Percentiles rank a stretch among this genome's conserved stretches.
Conservation (phyloP, 345 rosid species). For the Camelina hispida region DNA sequence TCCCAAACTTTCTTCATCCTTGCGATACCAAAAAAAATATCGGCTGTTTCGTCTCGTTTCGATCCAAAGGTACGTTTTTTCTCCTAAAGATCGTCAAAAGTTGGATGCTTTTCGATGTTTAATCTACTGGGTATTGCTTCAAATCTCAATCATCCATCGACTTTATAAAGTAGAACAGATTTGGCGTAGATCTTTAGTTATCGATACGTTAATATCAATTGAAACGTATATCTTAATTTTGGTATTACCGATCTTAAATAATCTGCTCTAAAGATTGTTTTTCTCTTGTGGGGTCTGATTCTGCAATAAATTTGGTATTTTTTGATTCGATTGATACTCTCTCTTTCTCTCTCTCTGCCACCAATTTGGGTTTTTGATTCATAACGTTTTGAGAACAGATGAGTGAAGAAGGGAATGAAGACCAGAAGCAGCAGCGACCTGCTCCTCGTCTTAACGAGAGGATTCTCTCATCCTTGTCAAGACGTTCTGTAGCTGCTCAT, state of each 20-base stretch:
- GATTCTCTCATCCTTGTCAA: constrained; percentile 91
- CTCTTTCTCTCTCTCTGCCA: background rate
- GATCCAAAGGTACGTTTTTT: constrained; percentile 33
- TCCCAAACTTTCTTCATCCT: constrained; percentile 21
- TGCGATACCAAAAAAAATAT: background rate
- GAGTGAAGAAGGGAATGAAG: constrained; percentile 49
- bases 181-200: constrained; percentile 22
- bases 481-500: constrained; percentile 98
- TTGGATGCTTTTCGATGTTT: constrained; percentile 21
- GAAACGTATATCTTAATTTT: background rate
- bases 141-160: constrained; percentile 15
- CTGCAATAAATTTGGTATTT: constrained; percentile 3
- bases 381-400: constrained; percentile 35
- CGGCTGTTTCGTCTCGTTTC: background rate
- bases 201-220: background rate
- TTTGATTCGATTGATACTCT: constrained; percentile 16
- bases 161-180: background rate
- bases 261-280: background rate
- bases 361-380: background rate
- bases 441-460: constrained; percentile 82
- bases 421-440: constrained; percentile 40
- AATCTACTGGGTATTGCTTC: constrained; percentile 30
- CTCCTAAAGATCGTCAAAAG: constrained; percentile 24
- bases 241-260: background rate
- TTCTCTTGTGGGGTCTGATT: constrained; percentile 26